Evolutionary conservation across 2,329 filamentous ascomycete species (phyloP).

Genomic region (Xylariaceae sp.): DNA sequence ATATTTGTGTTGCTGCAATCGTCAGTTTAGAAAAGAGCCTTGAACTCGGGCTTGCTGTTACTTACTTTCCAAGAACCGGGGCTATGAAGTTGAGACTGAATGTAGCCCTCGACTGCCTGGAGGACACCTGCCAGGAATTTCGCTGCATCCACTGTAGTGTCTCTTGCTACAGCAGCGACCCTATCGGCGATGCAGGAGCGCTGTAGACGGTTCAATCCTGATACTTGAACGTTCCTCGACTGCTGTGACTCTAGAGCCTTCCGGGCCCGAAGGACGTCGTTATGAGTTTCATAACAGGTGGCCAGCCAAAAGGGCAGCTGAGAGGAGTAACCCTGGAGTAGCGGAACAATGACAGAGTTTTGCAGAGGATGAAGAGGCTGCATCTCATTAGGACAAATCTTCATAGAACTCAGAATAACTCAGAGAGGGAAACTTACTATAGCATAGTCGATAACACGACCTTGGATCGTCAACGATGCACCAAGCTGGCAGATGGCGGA

Average conservation of each 20-base stretch:
- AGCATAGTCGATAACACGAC: too few relatives aligned
- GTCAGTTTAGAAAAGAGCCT: constrained; percentile 8
- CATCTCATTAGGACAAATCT: too few relatives aligned
- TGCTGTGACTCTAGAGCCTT: constrained; percentile 34
- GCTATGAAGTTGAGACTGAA: constrained; percentile 25
- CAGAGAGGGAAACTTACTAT: too few relatives aligned
- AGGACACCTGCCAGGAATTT: constrained; percentile 42
- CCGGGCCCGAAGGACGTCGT: constrained; percentile 35
- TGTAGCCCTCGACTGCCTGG: constrained; percentile 33
- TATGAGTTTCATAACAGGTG: constrained; percentile 42
- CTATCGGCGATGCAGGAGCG: constrained; percentile 48
- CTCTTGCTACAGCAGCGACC: constrained; percentile 49
- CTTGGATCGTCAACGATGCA: too few relatives aligned
- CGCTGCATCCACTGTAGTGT: constrained; percentile 49
- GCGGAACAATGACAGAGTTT: constrained; percentile 44
- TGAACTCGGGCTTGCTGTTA: too few relatives aligned
- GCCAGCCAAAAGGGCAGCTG: constrained; percentile 41
- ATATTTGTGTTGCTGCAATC: constrained; percentile 22
- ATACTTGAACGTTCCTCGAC: constrained; percentile 38
- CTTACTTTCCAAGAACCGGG: constrained; percentile 26
- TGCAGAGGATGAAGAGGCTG: constrained; percentile 53
- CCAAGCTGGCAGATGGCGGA: too few relatives aligned
- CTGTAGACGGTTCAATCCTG: constrained; percentile 52
- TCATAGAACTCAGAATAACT: too few relatives aligned
- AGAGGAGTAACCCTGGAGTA: constrained; percentile 31